Evolutionary conservation across 441 rosid genomes (phyloP).

Genomic region (Erysimum pusillum): DNA sequence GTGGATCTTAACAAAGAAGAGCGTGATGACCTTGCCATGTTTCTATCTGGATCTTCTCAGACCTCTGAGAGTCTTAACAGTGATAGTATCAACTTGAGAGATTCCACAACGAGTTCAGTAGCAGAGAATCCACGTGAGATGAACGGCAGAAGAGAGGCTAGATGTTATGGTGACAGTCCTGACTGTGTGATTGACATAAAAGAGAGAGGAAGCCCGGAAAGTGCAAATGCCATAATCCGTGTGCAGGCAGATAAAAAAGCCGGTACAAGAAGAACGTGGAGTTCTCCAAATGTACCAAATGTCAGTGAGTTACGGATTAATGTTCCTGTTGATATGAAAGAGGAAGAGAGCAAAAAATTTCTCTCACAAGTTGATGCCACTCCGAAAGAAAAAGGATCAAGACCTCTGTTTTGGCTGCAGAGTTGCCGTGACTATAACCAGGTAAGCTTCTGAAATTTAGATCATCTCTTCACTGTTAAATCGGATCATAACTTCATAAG

Average conservation of each 20-base stretch:
- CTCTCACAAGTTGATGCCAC: constrained; percentile 58
- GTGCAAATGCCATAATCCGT: constrained; percentile 48
- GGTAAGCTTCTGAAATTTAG: constrained; percentile 49
- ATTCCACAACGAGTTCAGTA: constrained; percentile 44
- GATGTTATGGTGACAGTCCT: constrained; percentile 43
- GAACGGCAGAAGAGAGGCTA: constrained; percentile 44
- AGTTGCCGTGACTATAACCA: constrained; percentile 58
- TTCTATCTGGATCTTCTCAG: constrained; percentile 71
- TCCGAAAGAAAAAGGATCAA: constrained; percentile 77
- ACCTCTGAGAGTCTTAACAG: constrained; percentile 46
- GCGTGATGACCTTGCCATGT: constrained; percentile 81
- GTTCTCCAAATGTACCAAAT: constrained; percentile 61
- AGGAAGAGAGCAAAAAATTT: constrained; percentile 47
- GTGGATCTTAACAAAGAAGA: constrained; percentile 81
- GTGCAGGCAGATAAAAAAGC: constrained; percentile 50
- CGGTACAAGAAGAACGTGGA: constrained; percentile 69
- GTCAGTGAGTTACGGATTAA: constrained; percentile 66
- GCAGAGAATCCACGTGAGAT: constrained; percentile 43
- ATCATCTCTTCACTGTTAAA: constrained; percentile 25
- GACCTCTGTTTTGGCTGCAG: constrained; percentile 63
- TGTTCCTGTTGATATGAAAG: constrained; percentile 48
- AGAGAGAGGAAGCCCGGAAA: constrained; percentile 53
- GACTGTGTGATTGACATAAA: constrained; percentile 64
- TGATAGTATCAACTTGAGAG: constrained; percentile 45
- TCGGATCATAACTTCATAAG: not conserved